phyloP scores from a whole-genome alignment of 805 yeast genomes.

The Saccharomyces paradoxus region DNA sequence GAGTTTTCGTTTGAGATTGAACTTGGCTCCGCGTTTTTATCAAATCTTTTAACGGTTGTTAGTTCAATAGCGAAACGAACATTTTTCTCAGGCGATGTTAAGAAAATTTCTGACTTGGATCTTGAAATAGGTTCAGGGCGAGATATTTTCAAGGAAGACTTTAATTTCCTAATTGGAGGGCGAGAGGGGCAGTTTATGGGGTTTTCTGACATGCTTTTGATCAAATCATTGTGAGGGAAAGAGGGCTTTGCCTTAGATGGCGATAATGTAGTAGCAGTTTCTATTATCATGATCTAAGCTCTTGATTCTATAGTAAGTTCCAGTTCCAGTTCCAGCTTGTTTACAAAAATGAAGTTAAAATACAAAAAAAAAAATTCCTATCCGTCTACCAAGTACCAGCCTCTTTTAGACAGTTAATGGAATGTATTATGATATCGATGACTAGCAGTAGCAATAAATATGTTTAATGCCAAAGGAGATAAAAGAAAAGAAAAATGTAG shows the following conservation, averaged over 20 bases:
- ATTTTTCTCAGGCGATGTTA: slow-evolving; percentile 35
- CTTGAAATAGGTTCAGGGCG: slow-evolving; percentile 7
- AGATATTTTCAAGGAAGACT: slow-evolving; percentile 22
- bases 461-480: neutral
- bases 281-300: slow-evolving; percentile 1
- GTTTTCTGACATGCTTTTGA: neutral
- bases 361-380: neutral
- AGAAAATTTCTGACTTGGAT: slow-evolving; percentile 7
- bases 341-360: neutral
- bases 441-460: neutral
- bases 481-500: neutral
- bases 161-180: slow-evolving; percentile 10
- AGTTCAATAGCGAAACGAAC: slow-evolving; percentile 58
- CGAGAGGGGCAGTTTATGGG: neutral
- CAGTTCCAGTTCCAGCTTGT: neutral
- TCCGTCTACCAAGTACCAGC: neutral
- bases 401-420: neutral
- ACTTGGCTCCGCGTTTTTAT: slow-evolving; percentile 51
- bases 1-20: slow-evolving; percentile 55
- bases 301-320: neutral
- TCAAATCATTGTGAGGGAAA: neutral
- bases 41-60: slow-evolving; percentile 57
- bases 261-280: neutral
- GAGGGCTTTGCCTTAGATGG: neutral
- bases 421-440: neutral